Conservation (phyloP, 169 alveolate species). For the Cryptosporidium viatorum region DNA sequence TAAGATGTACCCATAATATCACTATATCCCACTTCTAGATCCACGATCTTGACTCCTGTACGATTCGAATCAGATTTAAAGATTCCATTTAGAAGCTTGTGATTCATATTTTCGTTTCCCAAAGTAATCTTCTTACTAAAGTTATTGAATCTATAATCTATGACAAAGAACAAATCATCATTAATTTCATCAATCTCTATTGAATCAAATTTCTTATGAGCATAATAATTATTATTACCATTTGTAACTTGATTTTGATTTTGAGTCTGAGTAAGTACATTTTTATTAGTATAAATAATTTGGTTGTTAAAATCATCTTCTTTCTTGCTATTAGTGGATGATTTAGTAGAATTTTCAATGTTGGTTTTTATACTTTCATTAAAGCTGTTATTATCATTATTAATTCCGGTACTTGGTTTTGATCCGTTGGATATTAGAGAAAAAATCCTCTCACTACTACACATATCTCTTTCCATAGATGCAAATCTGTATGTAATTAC, state of each 20-base stretch:
- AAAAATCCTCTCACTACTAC: conserved; percentile 52
- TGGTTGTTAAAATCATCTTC: background rate
- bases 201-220: background rate
- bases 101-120: background rate
- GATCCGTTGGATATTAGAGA: conserved; percentile 17
- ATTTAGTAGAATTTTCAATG: background rate
- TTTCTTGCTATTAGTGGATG: background rate
- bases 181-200: conserved; percentile 2
- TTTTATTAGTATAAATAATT: background rate
- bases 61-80: background rate
- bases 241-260: background rate
- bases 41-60: conserved; percentile 49
- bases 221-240: background rate
- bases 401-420: background rate
- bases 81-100: background rate
- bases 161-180: background rate
- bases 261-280: background rate
- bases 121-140: background rate
- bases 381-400: background rate
- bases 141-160: conserved; percentile 5
- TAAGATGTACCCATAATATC: conserved; percentile 21
- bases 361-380: background rate
- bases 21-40: conserved; percentile 57
- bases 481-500: conserved; percentile 54
- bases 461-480: conserved; percentile 73